These are phyloP conservation scores for Hemileccinum impolitum DNA, from an alignment of 768 basidiomycete genomes.

Conservation along the genomic window DNA sequence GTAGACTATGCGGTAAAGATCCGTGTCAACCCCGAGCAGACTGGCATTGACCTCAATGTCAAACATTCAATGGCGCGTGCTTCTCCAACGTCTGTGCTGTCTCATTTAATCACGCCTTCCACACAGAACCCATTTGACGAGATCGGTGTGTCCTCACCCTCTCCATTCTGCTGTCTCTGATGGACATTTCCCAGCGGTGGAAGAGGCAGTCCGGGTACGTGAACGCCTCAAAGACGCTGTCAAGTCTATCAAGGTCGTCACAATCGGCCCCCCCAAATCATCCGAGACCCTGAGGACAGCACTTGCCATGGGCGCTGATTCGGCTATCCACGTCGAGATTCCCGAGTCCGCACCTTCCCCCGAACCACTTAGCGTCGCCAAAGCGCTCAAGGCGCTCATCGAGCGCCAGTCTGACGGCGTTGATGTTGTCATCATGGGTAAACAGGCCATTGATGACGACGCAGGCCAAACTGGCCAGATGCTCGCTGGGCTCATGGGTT, in stretches of 20 bases:
- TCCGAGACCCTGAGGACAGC: conserved; percentile 91
- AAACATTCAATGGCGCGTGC: conserved; percentile 95
- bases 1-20: conserved; percentile 99
- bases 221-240: conserved; percentile 75
- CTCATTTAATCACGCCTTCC: neutral
- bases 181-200: conserved; percentile 61
- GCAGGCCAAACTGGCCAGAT: conserved; percentile 95
- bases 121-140: conserved; percentile 96
- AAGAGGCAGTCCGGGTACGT: conserved; percentile 94
- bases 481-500: conserved; percentile 88
- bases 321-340: conserved; percentile 85
- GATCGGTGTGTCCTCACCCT: conserved; percentile 62
- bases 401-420: conserved; percentile 55
- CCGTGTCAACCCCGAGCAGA: conserved; percentile 92
- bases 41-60: conserved; percentile 93
- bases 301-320: conserved; percentile 96
- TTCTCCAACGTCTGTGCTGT: neutral
- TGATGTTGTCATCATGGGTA: conserved; percentile 93
- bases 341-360: conserved; percentile 69
- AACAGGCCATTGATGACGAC: conserved; percentile 98
- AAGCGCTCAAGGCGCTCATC: conserved; percentile 76
- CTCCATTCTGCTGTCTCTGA: neutral
- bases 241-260: conserved; percentile 85
- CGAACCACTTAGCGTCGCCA: conserved; percentile 90
- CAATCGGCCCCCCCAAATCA: conserved; percentile 92